Evolutionary conservation across 495 filamentous ascomycete species (phyloP), one percentile per base, ranked within the genome.

Genomic region (Penicillium ochrochloron): DNA sequence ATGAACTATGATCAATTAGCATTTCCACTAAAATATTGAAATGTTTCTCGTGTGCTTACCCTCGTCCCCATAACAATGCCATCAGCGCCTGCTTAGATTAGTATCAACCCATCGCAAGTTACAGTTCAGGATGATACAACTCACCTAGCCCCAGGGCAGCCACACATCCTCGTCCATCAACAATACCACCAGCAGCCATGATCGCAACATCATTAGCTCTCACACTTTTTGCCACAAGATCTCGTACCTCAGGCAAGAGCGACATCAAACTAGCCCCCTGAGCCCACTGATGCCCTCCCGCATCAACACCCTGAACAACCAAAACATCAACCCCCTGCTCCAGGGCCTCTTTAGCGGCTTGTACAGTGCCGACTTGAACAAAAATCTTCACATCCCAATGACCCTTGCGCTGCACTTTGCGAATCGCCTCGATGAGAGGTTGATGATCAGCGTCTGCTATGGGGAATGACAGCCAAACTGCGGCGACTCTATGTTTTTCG

Each of bases 241-340:
- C 87, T 25, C 86, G 85, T 8, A 89, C 87, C 2, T 87, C 84
- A 0, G 88, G 88, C 34, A 89, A 56, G 17, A 89, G 69, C 11
- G 76, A 83, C 31, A 91, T 73, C 41, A 91, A 75, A 60, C 81
- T 85, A 37, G 76, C 84, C 14, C 85, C 83, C 33, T 89, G 83
- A 27, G 87, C 85, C 41, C 88, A 88, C 51, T 89, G 90, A 68
- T 90, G 89, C 0, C 89, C 88, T 4, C 88, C 88, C 1, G 86
- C 88, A 75, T 90, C 88, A 19, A 84, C 83, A 5, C 88, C 88
- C 73, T 91, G 89, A 39, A 87, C 81, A 62, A 90, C 92, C 12
- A 93, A 80, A 64, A 90, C 84, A 72, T 92, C 90, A 5, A 88
- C 88, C 9, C 89, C 89, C 0, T 87, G 82, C 6, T 88, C 83